Base-by-base conservation (phyloP, 345 rosid genomes). In the Geranium rotundifolium region DNA sequence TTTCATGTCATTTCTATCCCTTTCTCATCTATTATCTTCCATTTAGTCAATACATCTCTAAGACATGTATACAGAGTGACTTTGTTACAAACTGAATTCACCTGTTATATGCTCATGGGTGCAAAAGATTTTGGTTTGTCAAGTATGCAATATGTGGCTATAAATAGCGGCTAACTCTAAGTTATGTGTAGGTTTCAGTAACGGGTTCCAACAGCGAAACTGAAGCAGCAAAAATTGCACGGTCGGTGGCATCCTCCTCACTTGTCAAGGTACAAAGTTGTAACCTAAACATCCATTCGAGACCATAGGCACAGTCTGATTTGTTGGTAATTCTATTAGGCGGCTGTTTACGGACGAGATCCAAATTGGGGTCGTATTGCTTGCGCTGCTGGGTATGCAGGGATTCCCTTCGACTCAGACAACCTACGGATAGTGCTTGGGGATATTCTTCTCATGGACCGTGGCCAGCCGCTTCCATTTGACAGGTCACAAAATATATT, bases 351-450 rank as follows among this genome's bases (percentile, higher is more conserved):
- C 50, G 97, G 96, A 6, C 88, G 95, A 85, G 97, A 93, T 78
- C 97, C 97, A 5, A 86, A 93, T 66, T 88, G 96, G 99, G 97
- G 99, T 46, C 83, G 95, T 9, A 88, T 90, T 64, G 99, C 99
- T 72, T 80, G 83, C 71, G 99, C 99, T 74, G 96, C 89, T 31
- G 97, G 96, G 63, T 86, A 85, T 73, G 81, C 99, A 0, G 97
- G 89, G 58, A 71, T 86, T 72, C 59, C 84, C 57, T 93, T 93
- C 69, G 23, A 71, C 63, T 82, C 66, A 75, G 80, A 82, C 73
- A 76, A 82, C 56, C 84, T 86, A 2, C 77, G 57, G 57, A 88
- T 93, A 76, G 59, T 71, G 59, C 95, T 93, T 9, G 95, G 96
- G 65, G 85, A 90, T 72, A 74, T 84, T 68, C 76, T 87, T 70